phyloP scores from a whole-genome alignment of 2,329 filamentous ascomycete genomes.

The Talaromyces sp. region DNA sequence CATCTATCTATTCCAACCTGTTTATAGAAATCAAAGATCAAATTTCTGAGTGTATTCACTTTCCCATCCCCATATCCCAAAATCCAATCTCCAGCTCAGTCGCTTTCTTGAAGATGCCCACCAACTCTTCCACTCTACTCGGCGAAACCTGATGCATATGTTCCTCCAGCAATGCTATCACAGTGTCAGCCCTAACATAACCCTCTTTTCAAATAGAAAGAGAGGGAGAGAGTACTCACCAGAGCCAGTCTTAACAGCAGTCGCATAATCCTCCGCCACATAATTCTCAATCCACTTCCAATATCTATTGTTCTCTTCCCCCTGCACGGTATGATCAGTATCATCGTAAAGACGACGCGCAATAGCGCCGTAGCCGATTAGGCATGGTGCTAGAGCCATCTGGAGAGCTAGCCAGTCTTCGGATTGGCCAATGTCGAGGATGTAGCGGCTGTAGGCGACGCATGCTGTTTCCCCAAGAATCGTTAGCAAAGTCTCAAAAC shows the following conservation, averaged over 20 bases:
- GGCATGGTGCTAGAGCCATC: slow-evolving; percentile 77
- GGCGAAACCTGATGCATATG: slow-evolving; percentile 71
- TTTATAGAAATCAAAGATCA: not conserved
- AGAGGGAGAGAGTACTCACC: slow-evolving; percentile 45
- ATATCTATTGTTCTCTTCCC: slow-evolving; percentile 64
- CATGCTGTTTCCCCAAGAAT: slow-evolving; percentile 52
- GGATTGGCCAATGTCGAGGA: slow-evolving; percentile 82
- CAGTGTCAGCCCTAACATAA: slow-evolving; percentile 5
- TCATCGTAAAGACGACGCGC: slow-evolving; percentile 67
- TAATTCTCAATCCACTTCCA: slow-evolving; percentile 93
- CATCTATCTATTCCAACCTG: not conserved
- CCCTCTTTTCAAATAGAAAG: not conserved
- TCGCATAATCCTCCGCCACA: slow-evolving; percentile 71
- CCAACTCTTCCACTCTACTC: slow-evolving; percentile 72
- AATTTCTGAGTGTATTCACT: not conserved
- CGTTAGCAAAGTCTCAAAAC: not conserved
- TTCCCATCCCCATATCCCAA: slow-evolving; percentile 64
- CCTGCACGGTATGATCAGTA: slow-evolving; percentile 50
- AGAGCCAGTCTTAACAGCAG: slow-evolving; percentile 67
- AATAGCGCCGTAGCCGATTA: slow-evolving; percentile 83
- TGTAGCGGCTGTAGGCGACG: slow-evolving; percentile 78
- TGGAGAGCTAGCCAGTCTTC: slow-evolving; percentile 87
- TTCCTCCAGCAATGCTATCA: slow-evolving; percentile 68
- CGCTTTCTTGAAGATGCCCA: slow-evolving; percentile 81
- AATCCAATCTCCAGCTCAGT: slow-evolving; percentile 75